Conservation (phyloP, 148 eudicot species). For the Arctostaphylos glauca region DNA sequence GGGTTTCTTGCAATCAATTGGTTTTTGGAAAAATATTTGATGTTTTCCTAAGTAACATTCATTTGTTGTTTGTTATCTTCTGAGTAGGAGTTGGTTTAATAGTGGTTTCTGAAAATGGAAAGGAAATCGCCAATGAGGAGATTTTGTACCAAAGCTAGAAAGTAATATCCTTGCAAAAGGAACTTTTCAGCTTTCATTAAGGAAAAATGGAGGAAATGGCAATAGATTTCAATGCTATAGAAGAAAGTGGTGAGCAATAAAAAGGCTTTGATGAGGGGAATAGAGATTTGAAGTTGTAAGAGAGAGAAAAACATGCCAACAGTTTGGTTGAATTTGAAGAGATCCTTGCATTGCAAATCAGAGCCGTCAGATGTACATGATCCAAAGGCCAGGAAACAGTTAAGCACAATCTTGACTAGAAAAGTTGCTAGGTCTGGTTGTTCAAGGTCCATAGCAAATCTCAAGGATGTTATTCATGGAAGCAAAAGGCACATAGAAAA, state of each 20-base stretch:
- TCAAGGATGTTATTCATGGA: constrained; percentile 91
- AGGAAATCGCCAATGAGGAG: neutral
- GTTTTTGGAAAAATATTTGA: neutral
- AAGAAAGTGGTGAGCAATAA: neutral
- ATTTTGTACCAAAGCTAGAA: constrained; percentile 1
- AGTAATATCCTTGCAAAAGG: neutral
- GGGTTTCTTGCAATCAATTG: neutral
- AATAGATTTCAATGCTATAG: neutral
- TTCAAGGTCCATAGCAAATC: constrained; percentile 92
- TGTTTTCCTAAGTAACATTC: neutral
- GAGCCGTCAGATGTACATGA: constrained; percentile 84
- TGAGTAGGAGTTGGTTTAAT: neutral
- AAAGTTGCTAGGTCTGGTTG: constrained; percentile 80
- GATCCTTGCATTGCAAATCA: constrained; percentile 81
- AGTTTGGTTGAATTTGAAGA: constrained; percentile 87
- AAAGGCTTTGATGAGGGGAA: constrained; percentile 9
- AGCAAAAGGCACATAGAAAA: constrained; percentile 83
- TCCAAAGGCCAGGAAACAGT: constrained; percentile 53
- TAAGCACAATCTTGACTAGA: constrained; percentile 56
- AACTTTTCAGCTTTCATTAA: neutral
- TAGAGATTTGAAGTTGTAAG: neutral
- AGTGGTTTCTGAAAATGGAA: constrained; percentile 12
- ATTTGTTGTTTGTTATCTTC: neutral
- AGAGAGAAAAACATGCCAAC: constrained; percentile 47
- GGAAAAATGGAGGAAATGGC: constrained; percentile 16